Evolutionary conservation across 441 rosid genomes (phyloP), one percentile per base, ranked within the genome.

Genomic region (Erysimum cheiri): DNA sequence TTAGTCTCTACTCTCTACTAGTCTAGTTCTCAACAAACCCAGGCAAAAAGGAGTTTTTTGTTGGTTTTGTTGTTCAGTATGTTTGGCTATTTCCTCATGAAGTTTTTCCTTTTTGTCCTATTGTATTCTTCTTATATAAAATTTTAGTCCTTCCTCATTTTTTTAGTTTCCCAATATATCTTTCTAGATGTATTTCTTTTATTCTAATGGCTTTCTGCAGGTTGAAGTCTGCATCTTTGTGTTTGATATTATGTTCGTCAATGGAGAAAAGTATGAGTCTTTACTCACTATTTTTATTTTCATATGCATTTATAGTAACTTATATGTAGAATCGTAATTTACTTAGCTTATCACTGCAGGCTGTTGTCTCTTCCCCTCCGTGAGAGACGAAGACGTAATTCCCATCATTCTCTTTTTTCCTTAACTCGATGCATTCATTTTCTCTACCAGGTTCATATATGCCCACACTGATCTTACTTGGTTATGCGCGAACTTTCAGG

Each of bases 181-280:
- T 31, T 44, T 63, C 11, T 44, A 6, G 22, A 54, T 0, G 15
- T 36, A 32, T 60, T 47, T 9, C 6, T 13, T 75, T 19, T 67
- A 6, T 53, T 69, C 24, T 60, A 32, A 39, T 72, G 35, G 40
- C 71, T 60, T 15, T 55, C 12, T 83, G 87, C 93, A 91, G 98
- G 86, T 89, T 22, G 86, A 89, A 57, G 85, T 93, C 50, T 93
- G 97, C 61, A 72, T 89, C 49, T 91, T 89, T 69, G 86, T 88
- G 78, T 91, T 91, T 68, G 98, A 93, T 72, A 76, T 93, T 80
- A 89, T 93, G 98, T 91, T 86, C 80, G 77, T 89, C 72, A 89
- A 93, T 63, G 98, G 94, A 76, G 81, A 87, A 72, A 86, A 78
- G 97, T 93, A 85, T 75, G 80, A 65, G 68, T 76, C 80, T 65